These are phyloP conservation scores for Aechmea fasciata DNA, from an alignment of 176 grass and related monocot genomes.

Conservation along the genomic window DNA sequence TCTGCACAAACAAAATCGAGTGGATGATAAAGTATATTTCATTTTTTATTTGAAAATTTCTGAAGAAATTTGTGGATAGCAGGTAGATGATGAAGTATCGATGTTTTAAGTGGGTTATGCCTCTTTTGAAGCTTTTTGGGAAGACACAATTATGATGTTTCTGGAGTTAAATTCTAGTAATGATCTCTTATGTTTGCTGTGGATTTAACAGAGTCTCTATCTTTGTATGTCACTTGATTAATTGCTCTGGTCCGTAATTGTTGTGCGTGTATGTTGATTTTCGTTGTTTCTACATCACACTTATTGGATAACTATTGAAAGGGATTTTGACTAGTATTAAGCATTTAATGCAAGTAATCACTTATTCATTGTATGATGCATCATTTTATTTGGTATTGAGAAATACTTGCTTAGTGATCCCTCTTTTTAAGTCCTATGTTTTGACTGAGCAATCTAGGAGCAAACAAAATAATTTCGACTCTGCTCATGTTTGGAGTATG, in stretches of 20 bases:
- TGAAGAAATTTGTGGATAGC: background rate
- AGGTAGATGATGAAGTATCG: background rate
- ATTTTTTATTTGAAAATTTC: background rate
- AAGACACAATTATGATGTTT: background rate
- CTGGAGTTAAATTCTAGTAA: slow-evolving; percentile 2
- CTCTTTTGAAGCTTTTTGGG: background rate
- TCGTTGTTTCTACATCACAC: background rate
- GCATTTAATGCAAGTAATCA: too few relatives aligned
- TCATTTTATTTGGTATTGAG: too few relatives aligned
- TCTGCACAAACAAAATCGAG: too few relatives aligned
- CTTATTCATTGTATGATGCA: too few relatives aligned
- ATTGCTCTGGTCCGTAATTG: background rate
- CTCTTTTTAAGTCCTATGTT: too few relatives aligned
- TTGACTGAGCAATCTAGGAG: too few relatives aligned
- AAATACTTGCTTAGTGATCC: too few relatives aligned
- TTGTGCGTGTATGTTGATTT: background rate
- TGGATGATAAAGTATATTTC: background rate
- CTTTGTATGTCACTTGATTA: background rate
- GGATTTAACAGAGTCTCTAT: background rate
- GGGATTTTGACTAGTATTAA: too few relatives aligned
- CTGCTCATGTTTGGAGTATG: too few relatives aligned
- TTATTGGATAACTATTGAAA: too few relatives aligned
- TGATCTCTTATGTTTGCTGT: background rate
- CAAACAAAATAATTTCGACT: too few relatives aligned
- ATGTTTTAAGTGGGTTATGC: background rate